Conservation (phyloP, 345 rosid genomes). For the Aquilaria yunnanensis region DNA sequence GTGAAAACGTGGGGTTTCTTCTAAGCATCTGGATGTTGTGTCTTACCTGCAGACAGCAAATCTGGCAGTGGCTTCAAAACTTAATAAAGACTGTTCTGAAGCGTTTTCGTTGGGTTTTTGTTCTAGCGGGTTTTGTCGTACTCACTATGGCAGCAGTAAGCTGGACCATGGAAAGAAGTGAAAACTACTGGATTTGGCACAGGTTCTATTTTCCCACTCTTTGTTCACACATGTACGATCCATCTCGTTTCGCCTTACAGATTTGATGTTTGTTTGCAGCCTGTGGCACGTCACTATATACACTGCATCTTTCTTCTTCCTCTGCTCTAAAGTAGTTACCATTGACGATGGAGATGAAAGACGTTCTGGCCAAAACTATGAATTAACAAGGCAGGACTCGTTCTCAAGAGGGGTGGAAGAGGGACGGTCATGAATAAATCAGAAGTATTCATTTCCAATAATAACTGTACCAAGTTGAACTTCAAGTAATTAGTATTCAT, state of each 20-base stretch:
- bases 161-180: constrained; percentile 73
- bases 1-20: neutral
- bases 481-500: neutral
- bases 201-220: constrained; percentile 32
- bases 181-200: constrained; percentile 99
- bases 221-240: constrained; percentile 20
- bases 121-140: constrained; percentile 53
- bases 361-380: constrained; percentile 32
- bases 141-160: constrained; percentile 73
- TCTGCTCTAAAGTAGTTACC: constrained; percentile 61
- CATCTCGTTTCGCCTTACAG: constrained; percentile 5
- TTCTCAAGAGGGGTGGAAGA: constrained; percentile 30
- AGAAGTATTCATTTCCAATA: neutral
- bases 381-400: constrained; percentile 62
- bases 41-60: constrained; percentile 38
- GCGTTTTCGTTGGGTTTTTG: constrained; percentile 68
- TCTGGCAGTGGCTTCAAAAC: constrained; percentile 42
- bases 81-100: constrained; percentile 46
- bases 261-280: constrained; percentile 36
- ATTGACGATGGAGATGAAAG: constrained; percentile 28
- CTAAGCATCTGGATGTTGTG: constrained; percentile 3
- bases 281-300: constrained; percentile 80
- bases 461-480: neutral
- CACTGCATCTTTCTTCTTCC: constrained; percentile 89
- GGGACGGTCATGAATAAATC: constrained; percentile 7